Base-by-base conservation (phyloP, 371 early-diverging fungal genomes). In the Parasitella parasitica region DNA sequence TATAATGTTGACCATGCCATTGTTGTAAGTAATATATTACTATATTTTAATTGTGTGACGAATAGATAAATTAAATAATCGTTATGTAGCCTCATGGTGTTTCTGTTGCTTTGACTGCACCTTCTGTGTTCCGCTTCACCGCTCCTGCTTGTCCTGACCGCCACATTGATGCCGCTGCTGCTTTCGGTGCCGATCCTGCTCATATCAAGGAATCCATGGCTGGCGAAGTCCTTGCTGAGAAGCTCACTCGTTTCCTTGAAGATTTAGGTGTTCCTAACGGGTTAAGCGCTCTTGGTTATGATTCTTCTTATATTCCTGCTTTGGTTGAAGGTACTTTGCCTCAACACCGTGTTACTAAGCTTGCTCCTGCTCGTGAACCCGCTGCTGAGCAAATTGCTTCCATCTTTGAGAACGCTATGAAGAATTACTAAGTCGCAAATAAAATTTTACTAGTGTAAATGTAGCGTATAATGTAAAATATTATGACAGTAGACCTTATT, bases 271-370 rank as follows among this genome's bases (percentile, higher is more conserved):
- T 95, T 6, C 96, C 96, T 16, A 82, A 91, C 61, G 95, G 95
- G 55, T 77, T 95, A 49, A 65, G 73, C n/a, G 93, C 90, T 6
- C 72, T 95, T 61, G 96, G 96, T 0, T 93, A 88, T 67, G 76
- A 85, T 32, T 75, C 81, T 39, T 78, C 84, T 6, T 86, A 91
- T 63, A 89, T 94, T 35, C 83, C 82, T 27, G 82, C 77, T 2
- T 69, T 95, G 66, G 94, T 95, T 34, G 85, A 90, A 66, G 94
- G 94, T 46, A 93, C 94, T 22, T 69, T 95, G 66, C 95, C 95
- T 8, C 95, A 95, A 77, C 93, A 94, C 70, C 90, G 95, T 52
- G 94, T 95, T n/a, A 92, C 92, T 50, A 93, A 93, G 74, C 80
- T 95, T 57, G 88, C 95, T 7, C 95, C 95, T 15, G 59, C 85